Evolutionary conservation across 805 yeast species (phyloP).

Genomic region (Pichia eremophila): DNA sequence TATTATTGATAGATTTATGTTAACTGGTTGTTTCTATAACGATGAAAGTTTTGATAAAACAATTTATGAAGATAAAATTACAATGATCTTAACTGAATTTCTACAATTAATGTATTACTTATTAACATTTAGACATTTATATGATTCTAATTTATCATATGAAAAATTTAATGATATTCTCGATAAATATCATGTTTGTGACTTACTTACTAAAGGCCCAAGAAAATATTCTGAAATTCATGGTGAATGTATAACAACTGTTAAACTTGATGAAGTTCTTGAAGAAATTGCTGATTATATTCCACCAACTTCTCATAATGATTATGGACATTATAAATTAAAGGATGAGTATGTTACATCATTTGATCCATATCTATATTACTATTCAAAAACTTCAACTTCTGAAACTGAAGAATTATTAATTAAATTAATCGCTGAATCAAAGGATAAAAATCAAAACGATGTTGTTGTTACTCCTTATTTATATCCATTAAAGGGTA

Average conservation of each 20-base stretch:
- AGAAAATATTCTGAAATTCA: conserved; percentile 43
- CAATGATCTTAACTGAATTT: conserved; percentile 34
- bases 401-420: conserved; percentile 44
- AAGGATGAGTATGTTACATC: conserved; percentile 35
- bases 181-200: conserved; percentile 36
- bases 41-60: conserved; percentile 24
- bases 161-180: conserved; percentile 12
- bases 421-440: conserved; percentile 33
- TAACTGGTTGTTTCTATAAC: conserved; percentile 23
- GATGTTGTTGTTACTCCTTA: conserved; percentile 44
- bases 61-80: conserved; percentile 39
- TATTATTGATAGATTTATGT: conserved; percentile 48
- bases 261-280: conserved; percentile 40
- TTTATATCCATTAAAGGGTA: conserved; percentile 23
- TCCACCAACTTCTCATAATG: conserved; percentile 59
- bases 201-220: conserved; percentile 43
- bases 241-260: conserved; percentile 22
- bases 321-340: conserved; percentile 57
- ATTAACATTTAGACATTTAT: conserved; percentile 25
- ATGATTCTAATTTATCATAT: conserved; percentile 15
- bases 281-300: conserved; percentile 49
- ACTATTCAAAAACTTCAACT: conserved; percentile 38
- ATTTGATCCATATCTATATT: conserved; percentile 51
- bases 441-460: conserved; percentile 28
- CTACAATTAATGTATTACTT: conserved; percentile 36